Evolutionary conservation across 495 filamentous ascomycete genomes (phyloP), one percentile per base, ranked within the genome.

Genomic region (Penicillium chermesinum): DNA sequence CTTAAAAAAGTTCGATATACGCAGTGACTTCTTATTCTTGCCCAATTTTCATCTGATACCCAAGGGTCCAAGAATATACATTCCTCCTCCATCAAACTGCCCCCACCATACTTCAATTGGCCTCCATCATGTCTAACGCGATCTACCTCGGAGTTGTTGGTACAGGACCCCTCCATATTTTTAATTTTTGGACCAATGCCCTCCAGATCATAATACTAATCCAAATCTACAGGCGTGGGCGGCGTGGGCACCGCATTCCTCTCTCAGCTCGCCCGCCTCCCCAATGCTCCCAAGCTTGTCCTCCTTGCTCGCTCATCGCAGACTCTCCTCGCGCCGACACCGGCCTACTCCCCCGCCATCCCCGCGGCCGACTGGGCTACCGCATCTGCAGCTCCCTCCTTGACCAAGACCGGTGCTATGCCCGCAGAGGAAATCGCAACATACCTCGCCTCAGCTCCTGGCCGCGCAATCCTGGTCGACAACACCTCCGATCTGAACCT

Each of bases 221-320:
- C 41, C 14, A 16, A 48, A 30, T 5, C 25, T 30, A 10, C 55
- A 96, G 93, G 93, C 54, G 87, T 84, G 53, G 93, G 93, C 57
- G 91, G 93, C 44, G 93, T 98, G 44, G 93, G 93, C 50, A 87
- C 87, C 65, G 81, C 81, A 60, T 96, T 97, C 78, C 83, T 98
- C 54, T 69, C 72, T 46, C 93, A 98, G 66, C 82, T 96, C 48
- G 66, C 77, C 7, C 77, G 74, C 46, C 73, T 85, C 40, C 72
- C 81, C 56, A 75, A 78, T 61, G 66, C 76, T 14, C 75, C 95
- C 32, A 78, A 78, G 47, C 81, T 96, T 17, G 77, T 89, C 69
- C 80, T 91, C 61, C 83, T 96, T 50, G 81, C 85, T 38, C 87
- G 87, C 38, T 89, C 84, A 66, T 84, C 82, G 49, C 89, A 88